Evolutionary conservation across 768 basidiomycete genomes (phyloP).

Genomic region (Cystofilobasidium macerans): DNA sequence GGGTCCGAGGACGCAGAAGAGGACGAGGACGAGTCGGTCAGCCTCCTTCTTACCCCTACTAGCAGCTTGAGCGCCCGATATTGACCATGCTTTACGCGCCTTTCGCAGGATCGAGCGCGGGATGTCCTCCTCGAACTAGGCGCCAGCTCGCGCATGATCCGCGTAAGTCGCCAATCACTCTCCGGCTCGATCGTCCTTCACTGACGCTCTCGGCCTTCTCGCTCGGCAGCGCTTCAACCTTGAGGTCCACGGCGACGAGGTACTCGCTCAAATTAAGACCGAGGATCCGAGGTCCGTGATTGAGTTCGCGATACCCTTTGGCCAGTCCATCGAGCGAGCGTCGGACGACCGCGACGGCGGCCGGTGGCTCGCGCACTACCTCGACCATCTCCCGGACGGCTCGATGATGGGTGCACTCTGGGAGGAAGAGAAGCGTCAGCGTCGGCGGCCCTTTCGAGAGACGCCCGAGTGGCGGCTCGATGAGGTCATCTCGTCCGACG

Average conservation of each 20-base stretch:
- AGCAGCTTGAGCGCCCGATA: no score
- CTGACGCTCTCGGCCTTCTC: background rate
- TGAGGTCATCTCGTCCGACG: no score
- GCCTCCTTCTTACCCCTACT: background rate
- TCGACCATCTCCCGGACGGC: background rate
- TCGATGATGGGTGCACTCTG: background rate
- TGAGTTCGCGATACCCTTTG: background rate
- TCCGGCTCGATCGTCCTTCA: background rate
- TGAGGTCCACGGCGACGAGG: no score
- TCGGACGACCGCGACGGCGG: background rate
- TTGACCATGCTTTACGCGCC: background rate
- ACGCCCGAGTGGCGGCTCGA: no score
- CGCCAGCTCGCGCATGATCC: background rate
- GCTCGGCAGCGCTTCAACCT: background rate
- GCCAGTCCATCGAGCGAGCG: background rate
- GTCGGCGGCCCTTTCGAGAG: no score
- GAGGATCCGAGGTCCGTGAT: background rate
- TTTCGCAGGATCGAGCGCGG: background rate
- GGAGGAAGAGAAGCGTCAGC: background rate
- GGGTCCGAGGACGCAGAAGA: background rate
- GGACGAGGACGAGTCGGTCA: background rate
- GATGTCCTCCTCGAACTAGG: background rate
- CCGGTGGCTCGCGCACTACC: background rate
- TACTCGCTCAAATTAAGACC: no score
- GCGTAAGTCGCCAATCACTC: background rate